phyloP scores from a whole-genome alignment of 108 stramenopile species.

The Conticribra weissflogii region DNA sequence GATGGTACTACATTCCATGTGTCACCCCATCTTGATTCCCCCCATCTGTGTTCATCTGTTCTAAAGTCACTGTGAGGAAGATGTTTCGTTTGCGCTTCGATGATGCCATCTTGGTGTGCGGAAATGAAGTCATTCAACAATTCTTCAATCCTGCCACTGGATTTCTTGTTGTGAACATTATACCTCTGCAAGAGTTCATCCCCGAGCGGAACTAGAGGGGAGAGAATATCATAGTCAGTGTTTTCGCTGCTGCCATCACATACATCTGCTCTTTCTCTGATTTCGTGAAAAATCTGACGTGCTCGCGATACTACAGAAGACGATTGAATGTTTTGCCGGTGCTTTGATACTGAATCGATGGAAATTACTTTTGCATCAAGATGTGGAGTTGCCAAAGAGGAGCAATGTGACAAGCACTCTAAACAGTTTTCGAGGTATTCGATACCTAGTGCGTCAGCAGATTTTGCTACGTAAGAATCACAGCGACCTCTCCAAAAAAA shows the following conservation, averaged over 20 bases:
- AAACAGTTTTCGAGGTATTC: slow-evolving; percentile 58
- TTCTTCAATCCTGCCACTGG: slow-evolving; percentile 57
- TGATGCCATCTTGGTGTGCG: slow-evolving; percentile 44
- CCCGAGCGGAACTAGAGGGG: slow-evolving; percentile 51
- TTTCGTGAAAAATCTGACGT: slow-evolving; percentile 60
- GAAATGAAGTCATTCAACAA: slow-evolving; percentile 73
- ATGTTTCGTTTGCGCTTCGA: background rate
- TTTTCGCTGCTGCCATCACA: too few species aligned
- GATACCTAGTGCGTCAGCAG: slow-evolving; percentile 61
- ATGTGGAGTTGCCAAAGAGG: slow-evolving; percentile 32
- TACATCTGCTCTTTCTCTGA: slow-evolving; percentile 20
- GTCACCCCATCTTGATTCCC: slow-evolving; percentile 32
- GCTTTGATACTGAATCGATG: slow-evolving; percentile 45
- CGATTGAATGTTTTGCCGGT: slow-evolving; percentile 66
- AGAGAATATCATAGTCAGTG: background rate
- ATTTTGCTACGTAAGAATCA: slow-evolving; percentile 50
- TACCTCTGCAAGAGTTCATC: slow-evolving; percentile 66
- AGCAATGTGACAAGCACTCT: slow-evolving; percentile 24
- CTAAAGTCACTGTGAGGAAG: slow-evolving; percentile 2
- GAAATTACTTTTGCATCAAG: slow-evolving; percentile 70
- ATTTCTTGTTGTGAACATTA: slow-evolving; percentile 36
- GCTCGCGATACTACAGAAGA: slow-evolving; percentile 73
- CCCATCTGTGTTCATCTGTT: background rate
- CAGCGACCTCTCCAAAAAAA: slow-evolving; percentile 72
- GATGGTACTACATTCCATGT: slow-evolving; percentile 44